Base-by-base conservation (phyloP, 805 yeast genomes). In the Yueomyces sp. region DNA sequence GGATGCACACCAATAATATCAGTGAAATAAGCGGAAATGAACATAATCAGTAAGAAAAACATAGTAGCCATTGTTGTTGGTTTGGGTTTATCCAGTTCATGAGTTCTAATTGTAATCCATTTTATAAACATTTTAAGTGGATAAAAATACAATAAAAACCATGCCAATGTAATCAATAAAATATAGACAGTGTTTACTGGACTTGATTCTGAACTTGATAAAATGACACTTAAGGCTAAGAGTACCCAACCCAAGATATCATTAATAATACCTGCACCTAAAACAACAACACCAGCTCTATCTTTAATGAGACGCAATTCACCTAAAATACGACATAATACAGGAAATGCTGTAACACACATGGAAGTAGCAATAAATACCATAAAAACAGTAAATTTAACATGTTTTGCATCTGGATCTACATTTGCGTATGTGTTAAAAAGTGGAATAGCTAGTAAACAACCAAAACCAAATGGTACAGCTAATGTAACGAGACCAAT, bases 1-100 rank as follows among this genome's bases (percentile, higher is more conserved):
- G 92, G 83, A 60, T 84, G 94, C 8, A 82, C 90, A 4, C 94
- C 94, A 48, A 84, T 80, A 45, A 84, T 81, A 57, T 82, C 88
- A 2, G 94, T 84, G 57, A 76, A 81, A 60, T 83, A 84, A 2
- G 92, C 76, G 3, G 88, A 80, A 3, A 72, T 58, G 47, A 84
- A 74, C 49, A 77, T 79, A 44, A 76, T 55, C 6, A 76, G 49
- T 44, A 84, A 51, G 32, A 81, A 73, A 32, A 72, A 55, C 62
- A 77, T 62, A 47, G 81, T 74, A 36, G 79, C 74, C 30, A 75
- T 54, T 41, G 81, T 77, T 2, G 85, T 74, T 9, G 87, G 85
- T 19, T 67, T 66, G 2, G 82, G 81, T 32, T 74, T 65, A 39
- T 72, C 69, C 47, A 80, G 64, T 48, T 78, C 81, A 52, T 75